Evolutionary conservation across 2,329 filamentous ascomycete species (phyloP).

Genomic region (Colletotrichum sp.): DNA sequence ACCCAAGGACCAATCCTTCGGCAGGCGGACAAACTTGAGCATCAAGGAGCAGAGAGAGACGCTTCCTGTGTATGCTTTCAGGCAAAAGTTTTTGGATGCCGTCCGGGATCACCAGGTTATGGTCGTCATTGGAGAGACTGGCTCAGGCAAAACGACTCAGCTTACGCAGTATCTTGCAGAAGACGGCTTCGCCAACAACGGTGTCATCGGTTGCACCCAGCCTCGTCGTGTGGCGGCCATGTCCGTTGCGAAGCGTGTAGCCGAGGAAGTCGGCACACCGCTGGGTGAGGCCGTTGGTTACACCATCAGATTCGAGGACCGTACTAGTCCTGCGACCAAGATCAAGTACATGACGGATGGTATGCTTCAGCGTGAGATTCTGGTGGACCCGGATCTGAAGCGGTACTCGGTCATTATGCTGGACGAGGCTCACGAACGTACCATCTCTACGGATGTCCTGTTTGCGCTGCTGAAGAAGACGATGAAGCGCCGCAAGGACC

Average conservation of each 20-base stretch:
- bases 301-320: constrained; percentile 96
- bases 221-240: constrained; percentile 96
- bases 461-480: constrained; percentile 96
- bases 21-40: constrained; percentile 86
- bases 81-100: constrained; percentile 85
- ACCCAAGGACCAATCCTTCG: constrained; percentile 79
- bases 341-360: constrained; percentile 99
- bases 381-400: constrained; percentile 87
- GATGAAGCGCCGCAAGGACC: constrained; percentile 79
- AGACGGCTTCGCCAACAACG: constrained; percentile 83
- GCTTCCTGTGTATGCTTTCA: constrained; percentile 88
- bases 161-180: constrained; percentile 95
- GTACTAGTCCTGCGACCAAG: constrained; percentile 82
- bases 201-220: constrained; percentile 95
- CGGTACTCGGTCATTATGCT: constrained; percentile 97
- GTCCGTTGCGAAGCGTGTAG: constrained; percentile 95
- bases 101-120: constrained; percentile 87
- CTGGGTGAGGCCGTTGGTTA: constrained; percentile 95
- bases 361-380: constrained; percentile 94
- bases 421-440: constrained; percentile 97
- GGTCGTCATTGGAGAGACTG: constrained; percentile 96
- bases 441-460: constrained; percentile 92
- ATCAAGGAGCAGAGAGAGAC: constrained; percentile 95
- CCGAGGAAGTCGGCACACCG: constrained; percentile 91
- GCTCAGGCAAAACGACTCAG: constrained; percentile 96